Conservation (phyloP, 176 grass and related monocot genomes). For the Carex scoparia region DNA sequence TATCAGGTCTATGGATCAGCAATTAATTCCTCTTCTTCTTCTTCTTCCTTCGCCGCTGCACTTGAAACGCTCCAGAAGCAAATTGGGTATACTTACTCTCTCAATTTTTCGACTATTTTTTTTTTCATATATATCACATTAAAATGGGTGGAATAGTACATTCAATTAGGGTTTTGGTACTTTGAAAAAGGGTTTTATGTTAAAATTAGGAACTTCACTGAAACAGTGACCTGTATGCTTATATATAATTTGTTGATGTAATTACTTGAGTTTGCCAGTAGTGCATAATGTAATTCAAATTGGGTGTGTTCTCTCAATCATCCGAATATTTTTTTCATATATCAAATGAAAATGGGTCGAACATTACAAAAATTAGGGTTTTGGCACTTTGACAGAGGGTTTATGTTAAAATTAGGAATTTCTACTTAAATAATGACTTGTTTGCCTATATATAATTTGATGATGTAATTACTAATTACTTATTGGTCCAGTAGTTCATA, state of each 20-base stretch:
- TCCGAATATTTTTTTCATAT: background rate
- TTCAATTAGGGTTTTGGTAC: background rate
- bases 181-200: background rate
- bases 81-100: conserved; percentile 26
- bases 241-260: background rate
- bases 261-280: background rate
- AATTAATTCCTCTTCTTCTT: conserved; percentile 16
- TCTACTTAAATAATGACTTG: background rate
- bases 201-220: background rate
- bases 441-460: background rate
- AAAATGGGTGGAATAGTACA: background rate
- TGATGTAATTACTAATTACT: background rate
- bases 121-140: background rate
- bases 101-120: background rate
- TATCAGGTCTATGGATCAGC: background rate
- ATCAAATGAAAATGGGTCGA: background rate
- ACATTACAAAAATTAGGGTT: background rate
- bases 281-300: background rate
- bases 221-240: background rate
- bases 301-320: conserved; percentile 2
- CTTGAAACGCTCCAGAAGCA: conserved; percentile 43
- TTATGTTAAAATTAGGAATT: background rate
- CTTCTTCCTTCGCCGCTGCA: conserved; percentile 40
- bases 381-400: background rate
- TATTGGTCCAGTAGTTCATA: background rate